Conservation (phyloP, 352 stramenopile genomes). For the Pythium biforme region DNA sequence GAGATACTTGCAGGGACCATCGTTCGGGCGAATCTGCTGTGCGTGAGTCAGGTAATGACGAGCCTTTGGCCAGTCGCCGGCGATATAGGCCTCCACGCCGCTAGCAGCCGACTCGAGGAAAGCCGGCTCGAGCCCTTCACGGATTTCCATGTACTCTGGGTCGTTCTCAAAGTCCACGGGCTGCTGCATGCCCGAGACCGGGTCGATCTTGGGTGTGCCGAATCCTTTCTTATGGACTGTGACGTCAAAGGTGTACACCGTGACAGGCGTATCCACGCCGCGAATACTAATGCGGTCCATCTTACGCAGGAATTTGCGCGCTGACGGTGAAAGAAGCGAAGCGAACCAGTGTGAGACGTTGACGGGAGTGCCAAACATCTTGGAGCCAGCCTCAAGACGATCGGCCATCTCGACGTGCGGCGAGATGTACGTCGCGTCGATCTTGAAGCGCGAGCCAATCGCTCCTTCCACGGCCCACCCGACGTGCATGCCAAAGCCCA, state of each 20-base stretch:
- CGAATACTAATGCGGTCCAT: constrained; percentile 87
- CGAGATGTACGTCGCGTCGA: constrained; percentile 97
- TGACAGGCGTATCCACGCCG: constrained; percentile 77
- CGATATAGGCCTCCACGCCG: constrained; percentile 75
- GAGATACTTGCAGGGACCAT: constrained; percentile 90
- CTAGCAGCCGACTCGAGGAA: constrained; percentile 70
- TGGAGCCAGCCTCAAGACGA: constrained; percentile 93
- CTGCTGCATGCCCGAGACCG: constrained; percentile 53
- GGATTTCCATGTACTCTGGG: constrained; percentile 82
- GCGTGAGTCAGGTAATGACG: constrained; percentile 71
- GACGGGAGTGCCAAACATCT: constrained; percentile 87
- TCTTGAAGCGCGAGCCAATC: constrained; percentile 95
- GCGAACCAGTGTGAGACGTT: constrained; percentile 87
- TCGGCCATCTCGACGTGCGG: constrained; percentile 94
- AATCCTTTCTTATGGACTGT: constrained; percentile 79
- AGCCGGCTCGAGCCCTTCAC: constrained; percentile 71
- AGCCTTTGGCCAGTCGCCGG: constrained; percentile 71
- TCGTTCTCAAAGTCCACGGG: constrained; percentile 83
- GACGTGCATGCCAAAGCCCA: constrained; percentile 96
- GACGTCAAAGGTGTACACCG: constrained; percentile 88
- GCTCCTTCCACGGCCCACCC: constrained; percentile 95
- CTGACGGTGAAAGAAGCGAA: constrained; percentile 58
- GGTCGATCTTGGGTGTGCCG: constrained; percentile 65
- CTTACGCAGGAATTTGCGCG: constrained; percentile 76
- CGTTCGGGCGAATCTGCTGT: constrained; percentile 71